Base-by-base conservation (phyloP, 1,284 basidiomycete genomes). In the Golubevia pallescens region DNA sequence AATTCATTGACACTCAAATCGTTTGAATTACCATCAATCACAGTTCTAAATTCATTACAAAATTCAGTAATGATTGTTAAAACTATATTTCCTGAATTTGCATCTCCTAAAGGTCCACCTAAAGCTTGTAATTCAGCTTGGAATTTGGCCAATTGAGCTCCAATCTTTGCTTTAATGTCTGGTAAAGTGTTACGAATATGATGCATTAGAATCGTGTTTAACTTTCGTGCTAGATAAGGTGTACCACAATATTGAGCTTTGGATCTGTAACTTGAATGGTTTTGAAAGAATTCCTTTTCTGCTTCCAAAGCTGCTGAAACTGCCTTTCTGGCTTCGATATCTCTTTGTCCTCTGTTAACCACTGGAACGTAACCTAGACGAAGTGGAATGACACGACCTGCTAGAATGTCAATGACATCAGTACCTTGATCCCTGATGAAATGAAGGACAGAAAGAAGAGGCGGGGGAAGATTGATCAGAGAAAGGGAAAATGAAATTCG, bases 151-250 rank as follows among this genome's bases (percentile, higher is more conserved):
- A 95, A 89, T 80, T 96, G 94, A 70, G 92, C 89, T 21, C 90
- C 89, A 84, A 99, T 98, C 74, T 94, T 92, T 7, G 91, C 90
- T 88, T 98, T 98, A 89, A 98, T 98, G 86, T 98, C 96, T 48
- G 96, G 96, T 20, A 99, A 89, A 7, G 94, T 97, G 66, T 93
- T 91, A 68, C 93, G 93, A 86, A 99, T 97, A 87, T 97, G 96
- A 87, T 96, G 94, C 94, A 97, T 97, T 65, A 98, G 90, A 84
- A 98, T 95, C 93, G 94, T 92, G 86, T 98, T 99, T 73, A 99
- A 91, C 87, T 97, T 97, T 74, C 94, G 90, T 0, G 96, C 95
- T 59, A 99, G 90, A 91, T 96, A 99, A 6, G 96, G 95, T 1
- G 96, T 99, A 69, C 96, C 96, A 79, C 96, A 99, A 87, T 95